Conservation (phyloP, 306 rosid species). For the Lathyrus aphaca region DNA sequence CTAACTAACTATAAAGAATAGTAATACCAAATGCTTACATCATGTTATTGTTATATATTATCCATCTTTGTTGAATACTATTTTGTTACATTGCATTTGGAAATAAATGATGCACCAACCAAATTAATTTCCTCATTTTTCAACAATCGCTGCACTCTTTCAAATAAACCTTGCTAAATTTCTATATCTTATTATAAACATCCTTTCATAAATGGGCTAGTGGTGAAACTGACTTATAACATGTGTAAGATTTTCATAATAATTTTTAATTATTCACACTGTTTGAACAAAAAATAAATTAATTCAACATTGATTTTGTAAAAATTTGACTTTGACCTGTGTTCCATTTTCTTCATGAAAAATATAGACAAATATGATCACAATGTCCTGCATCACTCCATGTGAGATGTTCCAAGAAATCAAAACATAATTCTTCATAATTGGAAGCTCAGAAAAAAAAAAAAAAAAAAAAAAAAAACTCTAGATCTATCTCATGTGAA, state of each 20-base stretch:
- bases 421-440: slow-evolving; percentile 16
- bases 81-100: slow-evolving; percentile 5
- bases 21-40: background rate
- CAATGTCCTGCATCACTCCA: slow-evolving; percentile 35
- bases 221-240: too few relatives aligned
- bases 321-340: slow-evolving; percentile 38
- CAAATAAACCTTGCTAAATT: background rate
- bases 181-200: background rate
- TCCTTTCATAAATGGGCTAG: background rate
- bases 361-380: slow-evolving; percentile 28
- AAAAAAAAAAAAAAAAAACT: background rate
- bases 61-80: slow-evolving; percentile 5
- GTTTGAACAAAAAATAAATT: background rate
- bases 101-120: background rate
- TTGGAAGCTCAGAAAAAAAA: slow-evolving; percentile 5
- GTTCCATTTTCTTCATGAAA: background rate
- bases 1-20: background rate
- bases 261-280: background rate
- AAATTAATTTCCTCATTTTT: background rate
- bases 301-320: slow-evolving; percentile 19
- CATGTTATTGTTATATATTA: slow-evolving; percentile 9
- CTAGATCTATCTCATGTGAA: slow-evolving; percentile 18
- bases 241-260: too few relatives aligned
- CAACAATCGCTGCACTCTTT: background rate
- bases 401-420: slow-evolving; percentile 38